A percentile compares a stretch with the other conserved stretches of the same genome.
These are phyloP conservation scores for Hymenoscyphus occultus DNA, from an alignment of 2,329 filamentous ascomycete species.

Conservation along the genomic window DNA sequence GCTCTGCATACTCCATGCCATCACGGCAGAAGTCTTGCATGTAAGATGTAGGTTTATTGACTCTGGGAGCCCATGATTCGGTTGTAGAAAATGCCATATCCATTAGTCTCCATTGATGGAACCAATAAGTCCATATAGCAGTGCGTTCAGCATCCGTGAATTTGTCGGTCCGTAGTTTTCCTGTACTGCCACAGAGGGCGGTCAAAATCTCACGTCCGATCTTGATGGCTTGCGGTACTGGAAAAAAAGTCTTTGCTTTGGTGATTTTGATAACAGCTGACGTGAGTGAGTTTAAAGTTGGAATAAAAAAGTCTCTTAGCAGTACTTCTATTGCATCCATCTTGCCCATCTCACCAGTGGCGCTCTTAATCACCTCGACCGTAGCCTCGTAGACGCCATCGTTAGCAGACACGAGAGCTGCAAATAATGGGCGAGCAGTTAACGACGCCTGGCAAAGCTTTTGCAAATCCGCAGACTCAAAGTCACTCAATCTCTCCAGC, in stretches of 20 bases:
- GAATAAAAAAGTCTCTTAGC: conserved; percentile 44
- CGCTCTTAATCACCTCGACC: conserved; percentile 76
- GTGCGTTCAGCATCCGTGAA: conserved; percentile 39
- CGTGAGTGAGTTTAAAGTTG: conserved; percentile 46
- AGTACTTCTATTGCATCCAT: conserved; percentile 49
- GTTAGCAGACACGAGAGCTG: conserved; percentile 78
- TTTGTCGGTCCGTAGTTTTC: conserved; percentile 41
- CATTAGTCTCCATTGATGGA: conserved; percentile 76
- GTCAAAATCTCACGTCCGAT: conserved; percentile 56
- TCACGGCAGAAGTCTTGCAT: conserved; percentile 95
- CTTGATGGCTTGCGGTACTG: conserved; percentile 55
- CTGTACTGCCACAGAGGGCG: conserved; percentile 55
- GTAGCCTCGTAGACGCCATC: conserved; percentile 75
- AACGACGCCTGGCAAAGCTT: conserved; percentile 65
- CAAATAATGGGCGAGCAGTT: conserved; percentile 71
- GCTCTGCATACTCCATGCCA: conserved; percentile 89
- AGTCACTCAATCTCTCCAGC: conserved; percentile 75
- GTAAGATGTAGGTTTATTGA: conserved; percentile 52
- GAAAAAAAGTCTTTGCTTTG: conserved; percentile 50
- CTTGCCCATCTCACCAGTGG: conserved; percentile 64
- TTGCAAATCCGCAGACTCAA: conserved; percentile 66
- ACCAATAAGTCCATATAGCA: conserved; percentile 69
- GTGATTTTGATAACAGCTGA: conserved; percentile 44
- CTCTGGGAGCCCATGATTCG: conserved; percentile 69
- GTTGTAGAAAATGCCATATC: conserved; percentile 79